Evolutionary conservation across 768 basidiomycete species (phyloP).

Genomic region (Podaxis sp.): DNA sequence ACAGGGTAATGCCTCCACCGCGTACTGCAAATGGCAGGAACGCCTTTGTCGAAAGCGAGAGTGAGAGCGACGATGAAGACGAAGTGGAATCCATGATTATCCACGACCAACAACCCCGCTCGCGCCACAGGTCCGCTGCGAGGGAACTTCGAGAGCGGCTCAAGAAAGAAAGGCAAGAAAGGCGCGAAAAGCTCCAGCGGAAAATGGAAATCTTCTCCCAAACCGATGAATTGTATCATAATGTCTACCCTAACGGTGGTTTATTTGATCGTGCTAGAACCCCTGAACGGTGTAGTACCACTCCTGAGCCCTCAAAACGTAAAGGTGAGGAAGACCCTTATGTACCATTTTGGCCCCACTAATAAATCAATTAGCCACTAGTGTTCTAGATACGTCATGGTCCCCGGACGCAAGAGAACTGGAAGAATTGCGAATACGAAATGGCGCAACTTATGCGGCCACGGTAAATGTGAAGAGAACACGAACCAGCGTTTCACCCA

Average conservation of each 20-base stretch:
- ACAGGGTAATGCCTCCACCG: conserved; percentile 11
- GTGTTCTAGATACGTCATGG: conserved; percentile 10
- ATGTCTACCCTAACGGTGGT: neutral
- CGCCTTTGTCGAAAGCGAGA: conserved; percentile 18
- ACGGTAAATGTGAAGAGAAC: conserved; percentile 1
- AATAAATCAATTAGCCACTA: neutral
- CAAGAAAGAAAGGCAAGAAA: conserved; percentile 30
- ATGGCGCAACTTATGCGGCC: neutral
- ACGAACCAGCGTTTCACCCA: neutral
- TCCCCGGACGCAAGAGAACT: conserved; percentile 8
- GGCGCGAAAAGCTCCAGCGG: conserved; percentile 24
- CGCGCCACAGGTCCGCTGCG: conserved; percentile 5
- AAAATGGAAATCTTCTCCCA: neutral
- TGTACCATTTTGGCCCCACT: neutral
- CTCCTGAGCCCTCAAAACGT: conserved; percentile 39
- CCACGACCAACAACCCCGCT: conserved; percentile 28
- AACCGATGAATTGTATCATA: neutral
- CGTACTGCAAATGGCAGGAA: neutral
- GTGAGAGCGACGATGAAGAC: conserved; percentile 30
- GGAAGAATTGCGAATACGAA: conserved; percentile 1
- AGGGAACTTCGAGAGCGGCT: conserved; percentile 31
- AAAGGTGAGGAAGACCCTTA: conserved; percentile 36
- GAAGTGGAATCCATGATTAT: conserved; percentile 54
- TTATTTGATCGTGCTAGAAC: conserved; percentile 19
- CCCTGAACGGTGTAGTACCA: conserved; percentile 20